Conservation (phyloP, 192 early-diverging fungal species). For the Physocladia obscura region DNA sequence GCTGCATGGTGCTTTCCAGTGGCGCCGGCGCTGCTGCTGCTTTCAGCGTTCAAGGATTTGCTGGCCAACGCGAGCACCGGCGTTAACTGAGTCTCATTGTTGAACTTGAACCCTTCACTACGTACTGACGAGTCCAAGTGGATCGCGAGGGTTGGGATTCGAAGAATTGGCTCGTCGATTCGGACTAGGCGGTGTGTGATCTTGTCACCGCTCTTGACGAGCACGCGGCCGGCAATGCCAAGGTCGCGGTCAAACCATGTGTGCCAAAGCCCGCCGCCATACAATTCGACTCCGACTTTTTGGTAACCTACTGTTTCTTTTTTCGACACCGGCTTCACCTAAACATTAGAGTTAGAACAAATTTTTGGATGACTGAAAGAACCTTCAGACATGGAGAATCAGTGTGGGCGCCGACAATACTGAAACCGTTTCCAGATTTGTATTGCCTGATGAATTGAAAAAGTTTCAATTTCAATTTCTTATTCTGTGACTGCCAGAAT, state of each 20-base stretch:
- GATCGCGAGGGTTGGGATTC: slow-evolving; percentile 95
- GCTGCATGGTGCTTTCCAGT: slow-evolving; percentile 76
- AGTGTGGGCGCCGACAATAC: slow-evolving; percentile 92
- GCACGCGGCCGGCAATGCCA: slow-evolving; percentile 88
- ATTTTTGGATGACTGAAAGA: not conserved
- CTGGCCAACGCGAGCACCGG: slow-evolving; percentile 70
- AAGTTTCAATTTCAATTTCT: no score
- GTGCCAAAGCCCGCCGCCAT: slow-evolving; percentile 78
- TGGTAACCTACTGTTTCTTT: slow-evolving; percentile 83
- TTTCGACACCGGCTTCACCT: slow-evolving; percentile 94
- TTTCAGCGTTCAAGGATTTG: slow-evolving; percentile 29
- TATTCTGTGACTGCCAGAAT: no score
- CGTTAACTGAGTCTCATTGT: slow-evolving; percentile 90
- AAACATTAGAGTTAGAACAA: slow-evolving; percentile 2
- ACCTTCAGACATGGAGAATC: slow-evolving; percentile 97
- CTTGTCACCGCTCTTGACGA: slow-evolving; percentile 72
- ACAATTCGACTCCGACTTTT: slow-evolving; percentile 72
- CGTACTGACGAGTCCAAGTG: slow-evolving; percentile 83
- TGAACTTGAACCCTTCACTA: slow-evolving; percentile 81
- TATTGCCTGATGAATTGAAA: slow-evolving; percentile 14
- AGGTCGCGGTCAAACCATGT: slow-evolving; percentile 99
- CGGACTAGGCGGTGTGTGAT: slow-evolving; percentile 74
- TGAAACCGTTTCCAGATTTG: slow-evolving; percentile 69
- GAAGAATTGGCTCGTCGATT: slow-evolving; percentile 84
- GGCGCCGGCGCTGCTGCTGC: slow-evolving; percentile 17